Evolutionary conservation across 169 alveolate species (phyloP), one percentile per base, ranked within the genome.

Genomic region (Amoebophrya sp.): DNA sequence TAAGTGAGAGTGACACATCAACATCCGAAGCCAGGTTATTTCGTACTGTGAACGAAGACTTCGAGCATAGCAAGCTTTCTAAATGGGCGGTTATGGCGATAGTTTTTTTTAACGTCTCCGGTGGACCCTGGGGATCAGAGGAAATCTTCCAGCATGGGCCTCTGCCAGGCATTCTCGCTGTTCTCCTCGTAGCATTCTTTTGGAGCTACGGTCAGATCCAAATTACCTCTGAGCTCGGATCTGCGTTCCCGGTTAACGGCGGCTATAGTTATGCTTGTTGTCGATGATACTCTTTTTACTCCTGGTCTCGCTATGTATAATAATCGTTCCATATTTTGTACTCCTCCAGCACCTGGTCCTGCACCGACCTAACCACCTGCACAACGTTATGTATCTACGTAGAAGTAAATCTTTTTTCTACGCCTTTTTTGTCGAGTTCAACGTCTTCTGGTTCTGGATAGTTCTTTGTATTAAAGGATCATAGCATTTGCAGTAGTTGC

Each of bases 101-200:
- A 29, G 92, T 65, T 90, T 90, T 90, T 65, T 90, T 90, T 78
- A 90, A 90, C 55, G 92, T 90, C 2, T 90, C 92, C 41, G 92
- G 92, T 33, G 92, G 92, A 2, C 92, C 92, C 53, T 90, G 53
- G 53, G 92, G 92, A 18, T 40, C 78, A 34, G 92, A 90, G 41
- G 92, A 90, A 26, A 90, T 90, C 38, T 90, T n/a, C 55, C 83
- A 53, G 83, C 38, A 65, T 38, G 92, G 92, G 41, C 92, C 92
- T 3, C 78, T 90, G 36, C 36, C 38, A 39, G 92, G 92, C 38
- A 65, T 65, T 0, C 3, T 65, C 83, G 12, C 83, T 36, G 33
- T 26, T 6, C 33, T 65, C 2, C 33, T 65, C 39, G 83, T 65
- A 0, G 2, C 83, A 1, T 29, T 36, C 36, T 26, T 65, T 36